Percentiles rank a stretch among this genome's conserved stretches.
Conservation (phyloP, 441 rosid species). For the Gossypium schwendimanii region DNA sequence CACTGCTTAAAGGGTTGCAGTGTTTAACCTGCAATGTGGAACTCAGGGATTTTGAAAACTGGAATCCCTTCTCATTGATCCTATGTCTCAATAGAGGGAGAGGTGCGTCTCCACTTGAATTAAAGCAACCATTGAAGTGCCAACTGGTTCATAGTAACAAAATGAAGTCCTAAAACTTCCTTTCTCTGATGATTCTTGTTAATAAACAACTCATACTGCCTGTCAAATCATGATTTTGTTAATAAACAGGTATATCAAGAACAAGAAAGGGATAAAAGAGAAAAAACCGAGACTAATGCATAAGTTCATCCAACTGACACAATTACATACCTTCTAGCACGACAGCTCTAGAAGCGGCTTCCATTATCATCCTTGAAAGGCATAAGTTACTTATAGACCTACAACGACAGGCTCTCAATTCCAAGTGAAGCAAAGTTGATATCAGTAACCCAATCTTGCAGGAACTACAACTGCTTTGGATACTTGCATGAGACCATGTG, state of each 20-base stretch:
- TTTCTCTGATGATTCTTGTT: slow-evolving; percentile 21
- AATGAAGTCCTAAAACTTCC: slow-evolving; percentile 21
- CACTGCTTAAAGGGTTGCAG: slow-evolving; percentile 26
- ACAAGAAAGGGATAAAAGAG: background rate
- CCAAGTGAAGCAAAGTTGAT: slow-evolving; percentile 52
- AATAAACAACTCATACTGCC: slow-evolving; percentile 15
- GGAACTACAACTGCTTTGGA: slow-evolving; percentile 49
- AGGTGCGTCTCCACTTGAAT: slow-evolving; percentile 46
- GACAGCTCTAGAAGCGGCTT: slow-evolving; percentile 13
- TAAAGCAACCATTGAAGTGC: slow-evolving; percentile 62
- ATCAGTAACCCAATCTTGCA: slow-evolving; percentile 46
- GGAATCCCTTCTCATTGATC: slow-evolving; percentile 8
- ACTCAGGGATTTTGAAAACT: slow-evolving; percentile 37
- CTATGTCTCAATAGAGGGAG: slow-evolving; percentile 13
- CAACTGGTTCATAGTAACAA: slow-evolving; percentile 55
- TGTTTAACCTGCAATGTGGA: slow-evolving; percentile 47
- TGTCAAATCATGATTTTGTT: slow-evolving; percentile 18
- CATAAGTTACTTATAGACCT: slow-evolving; percentile 34
- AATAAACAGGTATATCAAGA: slow-evolving; percentile 14
- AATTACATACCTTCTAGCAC: slow-evolving; percentile 35
- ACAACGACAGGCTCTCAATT: slow-evolving; percentile 33
- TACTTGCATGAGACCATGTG: slow-evolving; percentile 55
- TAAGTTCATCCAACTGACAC: background rate
- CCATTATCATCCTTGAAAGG: slow-evolving; percentile 64
- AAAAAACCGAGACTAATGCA: background rate